Evolutionary conservation across 805 yeast species (phyloP), one percentile per base, ranked within the genome.

Genomic region (Yarrowia yakushimensis): DNA sequence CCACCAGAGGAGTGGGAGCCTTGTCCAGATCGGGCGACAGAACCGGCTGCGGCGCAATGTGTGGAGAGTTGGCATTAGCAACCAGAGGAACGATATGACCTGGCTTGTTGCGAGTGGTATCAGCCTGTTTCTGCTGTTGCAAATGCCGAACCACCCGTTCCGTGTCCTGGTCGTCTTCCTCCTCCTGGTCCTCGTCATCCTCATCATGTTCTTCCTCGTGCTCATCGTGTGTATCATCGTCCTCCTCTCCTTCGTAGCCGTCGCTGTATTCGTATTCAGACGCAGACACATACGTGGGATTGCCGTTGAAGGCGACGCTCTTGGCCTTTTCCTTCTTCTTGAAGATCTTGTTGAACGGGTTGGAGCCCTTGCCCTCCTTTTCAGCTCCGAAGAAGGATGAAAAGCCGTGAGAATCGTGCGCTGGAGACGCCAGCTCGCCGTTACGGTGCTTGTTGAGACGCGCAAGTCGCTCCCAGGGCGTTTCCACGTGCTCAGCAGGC

Each of bases 401-500:
- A 33, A 62, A 33, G 12, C 61, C 43, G 11, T 41, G 36, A n/a
- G 60, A 30, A 37, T 60, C 37, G 45, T 36, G 7, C 64, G 65
- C 39, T 61, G 48, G 62, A 62, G 45, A 28, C 25, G 43, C 52
- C 31, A 67, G 46, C 42, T 87, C 90, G 72, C 90, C 97, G 74
- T 93, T 93, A 67, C 90, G 86, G 83, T 93, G 90, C 74, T 97
- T 89, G 72, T 94, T 94, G 41, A 92, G 78, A 63, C 98, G 79
- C 0, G 99, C 99, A 61, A 94, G 75, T 64, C 98, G 79, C 74
- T 94, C 99, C 50, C 85, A 87, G 65, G 89, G 91, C 0, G 97
- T 90, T 73, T 94, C 99, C 36, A 94, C 76, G 63, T 94, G 84
- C 72, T 94, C 99, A 0, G 97, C 98, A 1, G 99, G 99, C 1